These are phyloP conservation scores for Penicillium malachiteum DNA, from an alignment of 495 filamentous ascomycete species.

Conservation along the genomic window DNA sequence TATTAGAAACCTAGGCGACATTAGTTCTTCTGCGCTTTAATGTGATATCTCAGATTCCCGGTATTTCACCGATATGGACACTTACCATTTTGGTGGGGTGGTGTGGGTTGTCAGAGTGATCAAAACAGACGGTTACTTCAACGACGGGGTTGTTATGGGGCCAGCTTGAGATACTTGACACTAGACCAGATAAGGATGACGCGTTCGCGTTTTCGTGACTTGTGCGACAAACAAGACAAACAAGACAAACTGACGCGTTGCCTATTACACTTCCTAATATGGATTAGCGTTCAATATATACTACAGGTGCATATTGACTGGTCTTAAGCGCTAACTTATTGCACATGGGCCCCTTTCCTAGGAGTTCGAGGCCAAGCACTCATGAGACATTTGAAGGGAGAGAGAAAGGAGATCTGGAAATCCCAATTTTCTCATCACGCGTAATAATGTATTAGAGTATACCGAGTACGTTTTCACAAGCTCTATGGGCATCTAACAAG, in stretches of 20 bases:
- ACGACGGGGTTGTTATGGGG: slow-evolving; percentile 14
- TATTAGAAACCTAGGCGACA: slow-evolving; percentile 38
- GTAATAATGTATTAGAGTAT: no score
- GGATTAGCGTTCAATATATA: slow-evolving; percentile 2
- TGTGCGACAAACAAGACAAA: slow-evolving; percentile 1
- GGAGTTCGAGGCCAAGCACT: not conserved
- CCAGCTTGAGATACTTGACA: slow-evolving; percentile 14
- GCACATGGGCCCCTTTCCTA: not conserved
- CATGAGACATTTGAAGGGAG: no score
- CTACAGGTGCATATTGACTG: not conserved
- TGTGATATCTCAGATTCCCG: not conserved
- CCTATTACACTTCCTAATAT: slow-evolving; percentile 17
- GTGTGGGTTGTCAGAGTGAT: slow-evolving; percentile 8
- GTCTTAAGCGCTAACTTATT: no score
- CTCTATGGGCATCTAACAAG: no score
- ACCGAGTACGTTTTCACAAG: no score
- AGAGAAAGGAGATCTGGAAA: no score
- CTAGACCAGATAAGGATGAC: slow-evolving; percentile 20
- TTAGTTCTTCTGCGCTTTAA: slow-evolving; percentile 7
- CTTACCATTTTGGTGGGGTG: slow-evolving; percentile 18
- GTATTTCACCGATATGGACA: not conserved
- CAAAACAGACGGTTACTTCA: slow-evolving; percentile 29
- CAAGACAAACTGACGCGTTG: slow-evolving; percentile 8
- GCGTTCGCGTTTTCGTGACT: slow-evolving; percentile 16
- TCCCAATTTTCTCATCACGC: no score